Evolutionary conservation across 2,329 filamentous ascomycete species (phyloP).

Genomic region (Chaetomium strumarium): DNA sequence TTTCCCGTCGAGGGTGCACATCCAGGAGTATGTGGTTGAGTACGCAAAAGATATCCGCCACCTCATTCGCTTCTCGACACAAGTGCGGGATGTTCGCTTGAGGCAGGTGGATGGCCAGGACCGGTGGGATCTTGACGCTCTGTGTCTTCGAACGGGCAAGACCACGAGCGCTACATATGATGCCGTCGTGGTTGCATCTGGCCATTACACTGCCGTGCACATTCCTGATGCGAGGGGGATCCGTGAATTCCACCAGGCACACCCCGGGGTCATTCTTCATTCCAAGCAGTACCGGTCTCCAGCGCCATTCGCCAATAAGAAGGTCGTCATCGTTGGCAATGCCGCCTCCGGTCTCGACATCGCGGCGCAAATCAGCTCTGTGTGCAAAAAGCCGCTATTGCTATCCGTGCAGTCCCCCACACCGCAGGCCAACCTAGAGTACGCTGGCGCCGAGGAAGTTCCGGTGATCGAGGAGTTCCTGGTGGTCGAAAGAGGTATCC

Average conservation of each 20-base stretch:
- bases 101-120: slow-evolving; percentile 34
- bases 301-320: slow-evolving; percentile 58
- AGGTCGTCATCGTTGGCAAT: slow-evolving; percentile 78
- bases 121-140: slow-evolving; percentile 57
- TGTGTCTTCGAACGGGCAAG: slow-evolving; percentile 41
- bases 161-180: slow-evolving; percentile 53
- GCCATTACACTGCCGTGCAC: slow-evolving; percentile 66
- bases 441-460: slow-evolving; percentile 45
- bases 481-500: slow-evolving; percentile 49
- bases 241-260: slow-evolving; percentile 48
- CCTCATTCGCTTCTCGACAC: slow-evolving; percentile 63
- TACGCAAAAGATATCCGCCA: slow-evolving; percentile 65
- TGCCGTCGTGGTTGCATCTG: slow-evolving; percentile 68
- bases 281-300: slow-evolving; percentile 75
- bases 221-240: slow-evolving; percentile 60
- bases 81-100: slow-evolving; percentile 56
- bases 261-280: slow-evolving; percentile 60
- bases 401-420: slow-evolving; percentile 54
- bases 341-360: slow-evolving; percentile 82
- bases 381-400: slow-evolving; percentile 57
- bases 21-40: slow-evolving; percentile 66
- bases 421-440: slow-evolving; percentile 38
- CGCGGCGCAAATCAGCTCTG: slow-evolving; percentile 62
- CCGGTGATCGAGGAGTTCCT: slow-evolving; percentile 54
- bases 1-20: slow-evolving; percentile 66